Base-by-base conservation (phyloP, 1,284 basidiomycete species). In the Ceratobasidium sp. region DNA sequence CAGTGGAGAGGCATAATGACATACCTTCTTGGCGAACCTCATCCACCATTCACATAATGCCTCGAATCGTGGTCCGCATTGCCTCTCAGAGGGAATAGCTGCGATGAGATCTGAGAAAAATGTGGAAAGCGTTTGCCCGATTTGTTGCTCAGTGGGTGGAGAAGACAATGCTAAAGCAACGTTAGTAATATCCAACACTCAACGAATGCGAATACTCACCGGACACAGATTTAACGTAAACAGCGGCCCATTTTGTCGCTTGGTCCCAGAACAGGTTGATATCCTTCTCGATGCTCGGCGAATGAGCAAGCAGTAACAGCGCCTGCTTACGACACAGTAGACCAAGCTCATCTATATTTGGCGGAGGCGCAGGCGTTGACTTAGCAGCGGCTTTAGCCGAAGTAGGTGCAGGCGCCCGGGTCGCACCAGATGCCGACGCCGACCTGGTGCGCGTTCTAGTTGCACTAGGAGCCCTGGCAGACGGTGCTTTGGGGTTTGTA, bases 21-120 rank as follows among this genome's bases (percentile, higher is more conserved):
- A 49, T 40, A 79, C 79, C 44, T 67, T 73, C 56, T 72, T 77
- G 7, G 79, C 79, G 49, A 79, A 79, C 9, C 79, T 66, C 49
- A 77, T 79, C 79, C 79, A 79, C 69, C 70, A 79, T 13, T 79
- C 79, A 53, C 76, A 79, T 5, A 77, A 53, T 20, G 76, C 44
- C 28, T 71, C 75, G 42, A 79, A 79, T 20, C 77, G 67, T 10
- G 76, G 18, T 9, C 79, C 79, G 42, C 26, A 40, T 20, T 60
- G 49, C 53, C 68, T 70, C 40, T 75, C 64, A 15, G 61, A 9
- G 20, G 75, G 58, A 42, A 68, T 39, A 60, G 9, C 26, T 33
- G 28, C 44, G 28, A 79, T 66, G 18, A 79, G 42, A 33, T 70
- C 61, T 28, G 63, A 69, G 33, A 79, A 79, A 51, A 78, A 79